Percentiles rank a stretch among this genome's conserved stretches.
Conservation (phyloP, 2,329 filamentous ascomycete species). For the Zelopaecilomyces penicillatus region DNA sequence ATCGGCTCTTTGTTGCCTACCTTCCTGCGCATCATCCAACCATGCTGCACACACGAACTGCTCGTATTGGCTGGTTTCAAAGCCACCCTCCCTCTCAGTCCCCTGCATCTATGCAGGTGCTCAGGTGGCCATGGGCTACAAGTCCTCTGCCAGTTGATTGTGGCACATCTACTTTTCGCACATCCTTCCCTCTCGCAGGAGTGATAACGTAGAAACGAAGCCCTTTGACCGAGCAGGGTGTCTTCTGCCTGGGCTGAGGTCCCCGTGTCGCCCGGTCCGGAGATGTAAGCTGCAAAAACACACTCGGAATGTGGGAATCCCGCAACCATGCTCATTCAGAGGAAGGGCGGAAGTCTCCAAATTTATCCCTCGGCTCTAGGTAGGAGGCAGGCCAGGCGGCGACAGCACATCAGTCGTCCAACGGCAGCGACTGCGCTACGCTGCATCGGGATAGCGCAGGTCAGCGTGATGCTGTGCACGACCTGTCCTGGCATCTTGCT, state of each 20-base stretch:
- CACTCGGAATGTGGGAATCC: background rate
- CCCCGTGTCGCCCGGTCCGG: too few species aligned
- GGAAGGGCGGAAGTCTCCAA: too few species aligned
- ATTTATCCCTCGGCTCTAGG: too few species aligned
- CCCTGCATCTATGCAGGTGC: background rate
- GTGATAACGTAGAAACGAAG: background rate
- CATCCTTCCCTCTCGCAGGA: background rate
- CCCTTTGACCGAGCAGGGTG: background rate
- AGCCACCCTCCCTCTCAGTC: background rate
- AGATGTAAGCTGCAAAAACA: too few species aligned
- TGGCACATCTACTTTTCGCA: background rate
- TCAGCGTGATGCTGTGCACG: too few species aligned
- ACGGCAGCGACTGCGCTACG: too few species aligned
- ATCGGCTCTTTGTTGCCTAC: background rate
- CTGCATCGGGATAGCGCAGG: too few species aligned
- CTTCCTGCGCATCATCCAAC: background rate
- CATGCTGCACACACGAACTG: too few species aligned
- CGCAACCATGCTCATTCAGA: background rate
- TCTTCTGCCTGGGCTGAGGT: background rate
- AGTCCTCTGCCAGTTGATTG: background rate
- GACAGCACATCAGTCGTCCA: too few species aligned
- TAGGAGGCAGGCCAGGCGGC: too few species aligned
- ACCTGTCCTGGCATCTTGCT: too few species aligned
- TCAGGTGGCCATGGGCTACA: background rate
- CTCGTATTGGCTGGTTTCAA: background rate